Conservation (phyloP, 2,329 filamentous ascomycete species). For the Trichoderma koningii region DNA sequence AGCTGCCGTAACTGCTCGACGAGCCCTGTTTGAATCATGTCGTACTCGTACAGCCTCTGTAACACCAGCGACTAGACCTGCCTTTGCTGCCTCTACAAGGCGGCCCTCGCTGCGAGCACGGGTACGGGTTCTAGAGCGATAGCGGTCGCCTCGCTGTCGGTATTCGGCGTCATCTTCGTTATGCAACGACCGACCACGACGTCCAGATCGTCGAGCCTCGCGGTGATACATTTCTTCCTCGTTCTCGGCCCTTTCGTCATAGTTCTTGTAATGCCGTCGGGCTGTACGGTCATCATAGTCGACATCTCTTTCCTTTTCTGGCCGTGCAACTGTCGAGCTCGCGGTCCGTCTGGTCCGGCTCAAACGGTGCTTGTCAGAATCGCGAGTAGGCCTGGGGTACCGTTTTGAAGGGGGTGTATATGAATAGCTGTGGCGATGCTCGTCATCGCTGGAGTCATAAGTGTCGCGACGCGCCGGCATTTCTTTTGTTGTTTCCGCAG, state of each 20-base stretch:
- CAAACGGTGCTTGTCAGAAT: neutral
- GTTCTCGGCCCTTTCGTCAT: neutral
- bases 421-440: no score
- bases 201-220: neutral
- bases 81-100: neutral
- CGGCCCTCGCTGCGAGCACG: neutral
- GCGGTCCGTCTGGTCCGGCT: no score
- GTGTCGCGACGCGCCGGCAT: no score
- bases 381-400: no score
- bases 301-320: neutral
- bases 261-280: neutral
- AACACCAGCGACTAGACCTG: neutral
- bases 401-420: neutral
- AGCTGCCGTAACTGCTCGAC: neutral
- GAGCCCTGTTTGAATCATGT: neutral
- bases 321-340: neutral
- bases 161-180: neutral
- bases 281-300: neutral
- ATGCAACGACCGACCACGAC: neutral
- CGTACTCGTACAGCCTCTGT: neutral
- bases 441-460: no score
- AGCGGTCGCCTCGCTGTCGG: neutral
- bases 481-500: no score
- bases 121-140: neutral
- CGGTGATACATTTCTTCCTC: neutral